phyloP scores from a whole-genome alignment of 73 alveolate genomes.

The Vitrella brassicaformis region DNA sequence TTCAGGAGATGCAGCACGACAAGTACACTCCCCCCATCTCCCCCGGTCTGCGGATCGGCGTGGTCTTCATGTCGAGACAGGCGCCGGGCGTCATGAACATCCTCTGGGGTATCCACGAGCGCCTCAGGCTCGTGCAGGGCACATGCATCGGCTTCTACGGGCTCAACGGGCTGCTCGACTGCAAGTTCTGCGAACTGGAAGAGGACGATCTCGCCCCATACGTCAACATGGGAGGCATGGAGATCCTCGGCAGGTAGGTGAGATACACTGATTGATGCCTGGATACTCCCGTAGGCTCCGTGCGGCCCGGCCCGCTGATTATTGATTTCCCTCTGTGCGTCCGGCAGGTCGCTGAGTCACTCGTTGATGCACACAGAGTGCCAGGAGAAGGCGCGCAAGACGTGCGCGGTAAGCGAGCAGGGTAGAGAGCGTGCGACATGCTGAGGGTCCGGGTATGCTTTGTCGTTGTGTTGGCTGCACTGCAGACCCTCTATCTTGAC shows the following conservation, averaged over 20 bases:
- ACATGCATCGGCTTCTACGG: neutral
- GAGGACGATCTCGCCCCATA: neutral
- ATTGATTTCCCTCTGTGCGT: too few species aligned
- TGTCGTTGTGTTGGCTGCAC: too few species aligned
- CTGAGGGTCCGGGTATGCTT: too few species aligned
- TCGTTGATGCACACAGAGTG: constrained; percentile 30
- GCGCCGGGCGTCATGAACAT: neutral
- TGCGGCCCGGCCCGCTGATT: too few species aligned
- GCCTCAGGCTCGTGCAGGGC: neutral
- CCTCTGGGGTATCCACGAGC: neutral
- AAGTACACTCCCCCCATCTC: neutral
- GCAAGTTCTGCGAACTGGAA: neutral
- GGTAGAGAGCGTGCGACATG: too few species aligned
- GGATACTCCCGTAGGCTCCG: too few species aligned
- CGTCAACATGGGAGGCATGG: neutral
- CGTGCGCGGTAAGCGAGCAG: constrained; percentile 22
- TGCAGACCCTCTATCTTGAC: too few species aligned
- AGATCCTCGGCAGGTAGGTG: neutral
- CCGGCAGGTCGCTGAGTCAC: neutral
- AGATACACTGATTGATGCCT: too few species aligned
- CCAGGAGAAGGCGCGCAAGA: constrained; percentile 17
- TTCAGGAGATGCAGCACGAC: neutral
- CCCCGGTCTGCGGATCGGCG: neutral
- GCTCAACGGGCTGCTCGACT: neutral
- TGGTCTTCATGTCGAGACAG: neutral